Evolutionary conservation across 306 rosid genomes (phyloP), one percentile per base, ranked within the genome.

Genomic region (Sicyos baderoa): DNA sequence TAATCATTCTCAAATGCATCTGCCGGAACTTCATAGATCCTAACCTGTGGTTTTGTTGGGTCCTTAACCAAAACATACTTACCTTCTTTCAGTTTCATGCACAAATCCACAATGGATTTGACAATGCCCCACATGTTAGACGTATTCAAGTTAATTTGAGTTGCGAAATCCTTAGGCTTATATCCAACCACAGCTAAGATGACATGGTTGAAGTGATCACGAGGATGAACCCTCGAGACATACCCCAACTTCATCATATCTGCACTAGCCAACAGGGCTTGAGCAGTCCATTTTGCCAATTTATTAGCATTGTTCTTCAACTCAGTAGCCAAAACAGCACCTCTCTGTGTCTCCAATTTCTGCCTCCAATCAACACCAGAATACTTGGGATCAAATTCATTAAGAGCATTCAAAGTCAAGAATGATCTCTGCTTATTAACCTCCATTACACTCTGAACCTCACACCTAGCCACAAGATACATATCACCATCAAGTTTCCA

Each of bases 281-380:
- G 98, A 2, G 96, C 89, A 21, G 98, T 89, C 98, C 98, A 89
- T 72, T 89, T 89, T 25, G 98, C 98, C 80, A 89, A 76, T 80
- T 92, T 92, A 58, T 89, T 92, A 0, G 98, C 95, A 63, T 92
- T 92, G 83, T 92, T 92, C 93, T 92, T 92, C 18, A 92, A 84
- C 81, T 92, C 98, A 13, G 96, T 92, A 4, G 98, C 98, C 84
- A 92, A 88, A 22, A 92, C 98, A 7, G 98, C 98, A 70, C 96
- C 96, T 78, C 98, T 82, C 42, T 92, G 98, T 2, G 96, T 92
- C 89, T 92, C 98, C 79, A 92, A 77, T 79, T 92, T 89, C 91
- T 87, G 98, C 68, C 98, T 83, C 96, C 98, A 92, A 64, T 92
- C 96, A 1, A 89, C 88, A 14, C 96, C 96, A 0, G 98, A 92